Base-by-base conservation (phyloP, 2,329 filamentous ascomycete genomes). In the Orbilia oligospora region DNA sequence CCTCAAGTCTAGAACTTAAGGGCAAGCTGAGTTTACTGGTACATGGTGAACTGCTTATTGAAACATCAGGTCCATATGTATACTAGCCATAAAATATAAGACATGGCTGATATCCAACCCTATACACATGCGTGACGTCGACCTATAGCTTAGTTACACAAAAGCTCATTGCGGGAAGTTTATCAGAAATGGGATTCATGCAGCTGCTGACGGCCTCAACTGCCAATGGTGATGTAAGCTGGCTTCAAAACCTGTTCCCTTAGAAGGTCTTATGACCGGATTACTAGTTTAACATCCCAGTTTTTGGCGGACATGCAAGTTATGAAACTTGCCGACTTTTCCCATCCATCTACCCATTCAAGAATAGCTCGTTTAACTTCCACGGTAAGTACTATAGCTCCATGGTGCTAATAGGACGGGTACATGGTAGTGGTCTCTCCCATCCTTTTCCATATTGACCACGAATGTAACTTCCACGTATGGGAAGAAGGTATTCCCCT, bases 361-460 rank as follows among this genome's bases (percentile, higher is more conserved):
- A 61, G 3, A 2, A 27, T 5, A 38, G 24, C 2, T 27, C 20
- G 36, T 81, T 86, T 86, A 93, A 83, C 91, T 93, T 16, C 93
- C 93, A 58, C 93, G 87, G 85, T 96, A 96, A 9, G 92, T 95
- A 48, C 91, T 92, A 85, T 93, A 96, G 83, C 91, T 92, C 85
- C 91, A 94, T 33, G 92, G 92, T 80, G 91, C 90, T 85, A 95
- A 84, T 84, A 96, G 83, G 83, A 96, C 84, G 53, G 93, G 93
- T 2, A 96, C 92, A 85, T 96, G 93, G 83, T 92, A 95, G 83
- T 91, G 90, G 87, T 92, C 90, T 22, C 87, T 80, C 81, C 64
- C 76, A 24, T 73, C 75, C 46, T 78, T 78, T 44, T 78, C 85
- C 75, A 84, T 84, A 80, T 86, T 86, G 1, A 87, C 86, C 80